A percentile compares a stretch with the other conserved stretches of the same genome.
Evolutionary conservation across 805 yeast genomes (phyloP).

Genomic region (Tetrapisispora fleetii): DNA sequence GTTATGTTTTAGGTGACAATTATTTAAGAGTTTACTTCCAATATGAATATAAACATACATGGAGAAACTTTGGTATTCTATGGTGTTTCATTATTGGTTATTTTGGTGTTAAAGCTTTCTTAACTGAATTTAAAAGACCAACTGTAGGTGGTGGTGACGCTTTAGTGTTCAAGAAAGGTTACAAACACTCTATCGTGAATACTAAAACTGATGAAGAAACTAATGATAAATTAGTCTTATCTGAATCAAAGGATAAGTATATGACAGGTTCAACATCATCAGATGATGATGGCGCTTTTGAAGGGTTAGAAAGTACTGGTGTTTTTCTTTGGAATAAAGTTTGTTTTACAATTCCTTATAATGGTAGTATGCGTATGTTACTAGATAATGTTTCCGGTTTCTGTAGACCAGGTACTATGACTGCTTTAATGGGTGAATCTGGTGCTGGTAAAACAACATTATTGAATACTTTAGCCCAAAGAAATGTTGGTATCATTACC

Average conservation of each 20-base stretch:
- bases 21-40: conserved; percentile 41
- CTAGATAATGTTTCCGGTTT: conserved; percentile 38
- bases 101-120: conserved; percentile 11
- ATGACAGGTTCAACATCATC: conserved; percentile 6
- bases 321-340: conserved; percentile 28
- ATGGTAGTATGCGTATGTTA: conserved; percentile 40
- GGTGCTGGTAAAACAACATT: conserved; percentile 59
- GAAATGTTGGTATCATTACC: conserved; percentile 45
- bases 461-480: conserved; percentile 42
- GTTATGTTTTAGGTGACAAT: conserved; percentile 46
- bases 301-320: conserved; percentile 24
- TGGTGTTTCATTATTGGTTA: conserved; percentile 35
- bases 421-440: conserved; percentile 56
- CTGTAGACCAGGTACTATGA: conserved; percentile 45
- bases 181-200: conserved; percentile 8
- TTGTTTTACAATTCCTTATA: conserved; percentile 28
- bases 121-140: conserved; percentile 20
- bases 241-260: conserved; percentile 11
- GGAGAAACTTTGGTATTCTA: conserved; percentile 74
- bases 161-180: conserved; percentile 47
- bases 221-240: conserved; percentile 7
- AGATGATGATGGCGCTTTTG: conserved; percentile 11
- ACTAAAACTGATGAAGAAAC: conserved; percentile 12
- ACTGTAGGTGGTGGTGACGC: conserved; percentile 29
- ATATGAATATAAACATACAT: conserved; percentile 49